Conservation (phyloP, 1,284 basidiomycete species). For the Tilletia setariae region DNA sequence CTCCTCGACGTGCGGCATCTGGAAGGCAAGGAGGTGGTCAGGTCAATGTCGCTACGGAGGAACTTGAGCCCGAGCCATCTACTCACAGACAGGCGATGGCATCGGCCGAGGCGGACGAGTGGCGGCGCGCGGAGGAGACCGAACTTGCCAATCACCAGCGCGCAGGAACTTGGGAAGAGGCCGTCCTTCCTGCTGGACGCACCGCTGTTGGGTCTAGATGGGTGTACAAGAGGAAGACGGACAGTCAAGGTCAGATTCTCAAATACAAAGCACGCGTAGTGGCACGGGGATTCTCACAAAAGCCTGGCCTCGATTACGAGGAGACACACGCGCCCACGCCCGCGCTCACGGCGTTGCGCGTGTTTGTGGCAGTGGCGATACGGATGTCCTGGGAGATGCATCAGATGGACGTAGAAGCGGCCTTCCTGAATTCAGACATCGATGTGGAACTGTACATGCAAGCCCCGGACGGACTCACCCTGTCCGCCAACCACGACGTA, state of each 20-base stretch:
- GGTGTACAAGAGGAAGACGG: conserved; percentile 9
- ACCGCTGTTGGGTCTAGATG: background rate
- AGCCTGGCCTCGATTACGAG: background rate
- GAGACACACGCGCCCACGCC: too few species aligned
- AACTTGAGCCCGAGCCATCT: background rate
- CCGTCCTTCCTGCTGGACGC: background rate
- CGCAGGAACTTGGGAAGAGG: background rate
- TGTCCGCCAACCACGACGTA: background rate
- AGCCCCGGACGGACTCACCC: background rate
- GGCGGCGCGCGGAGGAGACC: background rate
- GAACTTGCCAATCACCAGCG: background rate
- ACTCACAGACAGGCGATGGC: too few species aligned
- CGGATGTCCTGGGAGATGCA: background rate
- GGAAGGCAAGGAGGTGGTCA: background rate
- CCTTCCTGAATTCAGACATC: background rate
- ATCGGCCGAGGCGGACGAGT: background rate
- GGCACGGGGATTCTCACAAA: conserved; percentile 1
- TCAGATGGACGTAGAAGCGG: conserved; percentile 6
- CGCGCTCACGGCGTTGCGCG: background rate
- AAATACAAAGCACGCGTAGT: conserved; percentile 1
- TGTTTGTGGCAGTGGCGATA: background rate
- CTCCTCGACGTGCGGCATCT: background rate
- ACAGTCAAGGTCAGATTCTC: background rate
- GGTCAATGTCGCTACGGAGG: background rate
- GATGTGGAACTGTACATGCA: conserved; percentile 3